Conservation (phyloP, 495 filamentous ascomycete species). For the Staphylotrichum tortipilum region DNA sequence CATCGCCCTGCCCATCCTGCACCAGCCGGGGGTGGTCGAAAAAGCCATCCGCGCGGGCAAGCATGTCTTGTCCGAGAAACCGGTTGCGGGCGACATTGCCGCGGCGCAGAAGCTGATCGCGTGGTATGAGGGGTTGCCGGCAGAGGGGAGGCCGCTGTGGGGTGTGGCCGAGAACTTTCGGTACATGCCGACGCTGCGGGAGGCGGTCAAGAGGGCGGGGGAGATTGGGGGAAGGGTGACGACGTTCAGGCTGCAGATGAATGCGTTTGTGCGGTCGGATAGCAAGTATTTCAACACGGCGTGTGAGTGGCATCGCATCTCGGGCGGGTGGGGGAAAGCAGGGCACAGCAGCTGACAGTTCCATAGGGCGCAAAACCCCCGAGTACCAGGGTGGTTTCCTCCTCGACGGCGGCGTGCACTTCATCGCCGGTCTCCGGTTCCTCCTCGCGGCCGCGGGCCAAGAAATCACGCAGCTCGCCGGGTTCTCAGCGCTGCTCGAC, state of each 20-base stretch:
- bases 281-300: constrained; percentile 51
- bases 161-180: constrained; percentile 71
- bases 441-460: constrained; percentile 47
- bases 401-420: constrained; percentile 68
- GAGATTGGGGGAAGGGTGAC: constrained; percentile 58
- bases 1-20: constrained; percentile 56
- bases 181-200: constrained; percentile 49
- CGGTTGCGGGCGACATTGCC: constrained; percentile 57
- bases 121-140: constrained; percentile 45
- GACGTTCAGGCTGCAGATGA: constrained; percentile 51
- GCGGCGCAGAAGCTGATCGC: constrained; percentile 50
- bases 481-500: constrained; percentile 51
- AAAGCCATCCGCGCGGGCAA: constrained; percentile 58
- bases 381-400: constrained; percentile 71
- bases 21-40: constrained; percentile 50
- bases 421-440: constrained; percentile 53
- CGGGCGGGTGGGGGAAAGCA: too few relatives aligned
- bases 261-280: constrained; percentile 41
- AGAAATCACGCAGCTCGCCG: constrained; percentile 40
- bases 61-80: constrained; percentile 75
- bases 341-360: background rate
- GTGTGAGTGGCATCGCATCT: too few relatives aligned
- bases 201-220: constrained; percentile 46
- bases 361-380: constrained; percentile 58
- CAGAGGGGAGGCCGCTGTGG: constrained; percentile 42